Percentiles rank a stretch among this genome's conserved stretches.
Conservation (phyloP, 495 filamentous ascomycete species). For the Penicillium chermesinum region DNA sequence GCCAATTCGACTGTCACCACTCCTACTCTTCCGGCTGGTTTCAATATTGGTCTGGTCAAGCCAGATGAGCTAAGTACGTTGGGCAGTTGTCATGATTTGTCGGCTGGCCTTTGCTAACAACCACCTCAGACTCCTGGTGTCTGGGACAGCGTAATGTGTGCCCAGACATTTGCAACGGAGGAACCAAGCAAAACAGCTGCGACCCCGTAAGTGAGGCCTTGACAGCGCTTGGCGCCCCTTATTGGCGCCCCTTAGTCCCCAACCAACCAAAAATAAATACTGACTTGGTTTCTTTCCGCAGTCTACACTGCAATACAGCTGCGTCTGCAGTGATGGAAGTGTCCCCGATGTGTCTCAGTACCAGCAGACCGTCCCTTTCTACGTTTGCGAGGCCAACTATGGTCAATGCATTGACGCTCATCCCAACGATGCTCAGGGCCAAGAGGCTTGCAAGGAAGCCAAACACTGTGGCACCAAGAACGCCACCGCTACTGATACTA, state of each 20-base stretch:
- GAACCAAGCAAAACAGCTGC: slow-evolving; percentile 37
- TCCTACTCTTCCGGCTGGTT: slow-evolving; percentile 38
- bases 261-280: neutral
- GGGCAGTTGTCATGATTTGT: neutral
- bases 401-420: slow-evolving; percentile 46
- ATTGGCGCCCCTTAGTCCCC: slow-evolving; percentile 6
- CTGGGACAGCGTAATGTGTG: slow-evolving; percentile 41
- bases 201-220: slow-evolving; percentile 39
- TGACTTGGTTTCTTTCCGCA: slow-evolving; percentile 13
- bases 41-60: slow-evolving; percentile 32
- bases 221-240: no score
- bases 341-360: slow-evolving; percentile 49
- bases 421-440: slow-evolving; percentile 39
- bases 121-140: slow-evolving; percentile 40
- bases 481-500: slow-evolving; percentile 30
- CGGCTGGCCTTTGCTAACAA: neutral
- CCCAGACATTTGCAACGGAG: slow-evolving; percentile 42
- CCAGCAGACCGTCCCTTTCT: slow-evolving; percentile 51
- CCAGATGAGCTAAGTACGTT: slow-evolving; percentile 25
- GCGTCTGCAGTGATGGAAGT: slow-evolving; percentile 49
- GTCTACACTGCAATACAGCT: slow-evolving; percentile 48
- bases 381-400: slow-evolving; percentile 48
- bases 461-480: slow-evolving; percentile 45
- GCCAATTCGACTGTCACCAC: slow-evolving; percentile 16
- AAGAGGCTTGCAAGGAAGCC: slow-evolving; percentile 40